These are phyloP conservation scores for Artemisia argyi DNA, from an alignment of 129 eudicot species.

Conservation along the genomic window DNA sequence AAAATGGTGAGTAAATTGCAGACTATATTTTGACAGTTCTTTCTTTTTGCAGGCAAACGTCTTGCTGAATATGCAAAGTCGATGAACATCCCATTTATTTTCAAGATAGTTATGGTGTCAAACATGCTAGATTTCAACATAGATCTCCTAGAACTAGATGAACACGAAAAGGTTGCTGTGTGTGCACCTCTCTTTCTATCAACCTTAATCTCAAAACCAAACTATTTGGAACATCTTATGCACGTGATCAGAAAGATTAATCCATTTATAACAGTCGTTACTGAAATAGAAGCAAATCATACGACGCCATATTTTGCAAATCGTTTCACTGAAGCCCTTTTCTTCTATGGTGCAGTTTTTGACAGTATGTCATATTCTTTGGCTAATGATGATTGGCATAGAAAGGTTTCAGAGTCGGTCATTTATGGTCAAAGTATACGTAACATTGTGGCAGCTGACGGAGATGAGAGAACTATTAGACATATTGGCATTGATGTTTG, in stretches of 20 bases:
- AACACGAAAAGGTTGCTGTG: conserved; percentile 43
- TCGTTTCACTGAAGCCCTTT: conserved; percentile 49
- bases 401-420: conserved; percentile 31
- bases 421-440: conserved; percentile 32
- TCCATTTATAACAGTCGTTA: conserved; percentile 40
- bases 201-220: conserved; percentile 29
- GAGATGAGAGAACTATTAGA: conserved; percentile 47
- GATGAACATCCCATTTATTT: conserved; percentile 38
- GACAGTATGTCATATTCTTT: conserved; percentile 38
- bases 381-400: conserved; percentile 30
- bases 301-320: conserved; percentile 42
- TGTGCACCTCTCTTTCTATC: conserved; percentile 30
- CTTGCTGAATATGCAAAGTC: conserved; percentile 41
- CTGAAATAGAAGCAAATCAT: conserved; percentile 53
- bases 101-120: conserved; percentile 43
- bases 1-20: no score
- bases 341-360: conserved; percentile 51
- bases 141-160: conserved; percentile 29
- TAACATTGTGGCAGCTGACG: conserved; percentile 55
- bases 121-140: conserved; percentile 39
- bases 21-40: neutral
- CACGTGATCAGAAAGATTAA: conserved; percentile 36
- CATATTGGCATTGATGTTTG: conserved; percentile 45
- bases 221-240: conserved; percentile 44
- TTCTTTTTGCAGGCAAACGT: conserved; percentile 22